Base-by-base conservation (phyloP, 202 grass and related monocot genomes). In the Bolboschoenoplectus hybrid region DNA sequence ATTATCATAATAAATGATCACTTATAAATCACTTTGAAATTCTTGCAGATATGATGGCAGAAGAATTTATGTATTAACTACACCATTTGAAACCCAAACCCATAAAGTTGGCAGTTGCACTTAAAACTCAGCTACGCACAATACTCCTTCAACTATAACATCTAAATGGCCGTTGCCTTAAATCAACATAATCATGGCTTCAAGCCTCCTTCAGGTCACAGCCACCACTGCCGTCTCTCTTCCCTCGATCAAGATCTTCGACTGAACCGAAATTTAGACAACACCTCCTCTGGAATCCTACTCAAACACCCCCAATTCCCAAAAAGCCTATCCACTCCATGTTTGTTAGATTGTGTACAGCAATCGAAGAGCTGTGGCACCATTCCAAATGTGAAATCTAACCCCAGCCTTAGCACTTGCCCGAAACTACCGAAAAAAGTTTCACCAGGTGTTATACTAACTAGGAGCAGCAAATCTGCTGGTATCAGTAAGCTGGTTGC, bases 241-340 rank as follows among this genome's bases (percentile, higher is more conserved):
- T 97, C 91, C 80, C 86, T 92, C 45, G 68, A 89, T 71, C 90
- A 90, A 78, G 64, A 87, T 84, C 53, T 93, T 71, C 87, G 83
- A 79, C 51, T 72, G 74, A 87, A 86, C 45, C 69, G 62, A 12
- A 72, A 87, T 39, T 86, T 85, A 13, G 66, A 74, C 56, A 67
- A 40, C 32, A 16, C 36, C 56, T 61, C 74, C 84, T 61, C 66
- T 44, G 74, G 67, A 57, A 86, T 83, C 61, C 88, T 89, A n/a
- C 64, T 86, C 74, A 81, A 88, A 61, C 86, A 81, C 64, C 95
- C 91, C 50, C 61, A 68, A 68, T 70, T 84, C 26, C n/a, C 81
- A 13, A 84, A 53, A 68, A 94, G 93, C 58, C 82, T 91, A 45
- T 98, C 93, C 60, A 94, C 96, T 7, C 93, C 96, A 58, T 98